Evolutionary conservation across 257 asterid genomes (phyloP).

Genomic region (Nicotiana sylvestris): DNA sequence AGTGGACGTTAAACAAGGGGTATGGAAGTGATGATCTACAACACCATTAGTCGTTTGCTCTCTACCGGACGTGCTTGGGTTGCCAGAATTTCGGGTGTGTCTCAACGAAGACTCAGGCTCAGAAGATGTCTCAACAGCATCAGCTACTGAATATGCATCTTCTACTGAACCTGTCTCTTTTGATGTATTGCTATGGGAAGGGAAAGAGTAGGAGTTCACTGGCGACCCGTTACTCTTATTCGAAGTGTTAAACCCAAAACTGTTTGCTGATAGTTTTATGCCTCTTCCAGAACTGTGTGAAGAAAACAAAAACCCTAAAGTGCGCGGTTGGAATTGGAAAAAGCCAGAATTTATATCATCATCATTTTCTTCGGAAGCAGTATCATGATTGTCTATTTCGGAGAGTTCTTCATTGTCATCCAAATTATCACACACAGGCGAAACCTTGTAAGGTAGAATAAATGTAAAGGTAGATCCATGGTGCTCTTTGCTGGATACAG

Average conservation of each 20-base stretch:
- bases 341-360: slow-evolving; percentile 59
- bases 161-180: slow-evolving; percentile 43
- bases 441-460: slow-evolving; percentile 68
- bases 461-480: slow-evolving; percentile 81
- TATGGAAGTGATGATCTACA: slow-evolving; percentile 10
- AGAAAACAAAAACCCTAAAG: slow-evolving; percentile 55
- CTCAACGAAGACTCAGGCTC: slow-evolving; percentile 23
- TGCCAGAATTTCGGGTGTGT: slow-evolving; percentile 17
- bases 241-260: slow-evolving; percentile 27
- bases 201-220: slow-evolving; percentile 33
- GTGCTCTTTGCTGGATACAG: slow-evolving; percentile 66
- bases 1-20: slow-evolving; percentile 17
- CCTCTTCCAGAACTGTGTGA: slow-evolving; percentile 47
- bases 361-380: slow-evolving; percentile 37
- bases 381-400: slow-evolving; percentile 46
- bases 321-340: slow-evolving; percentile 73
- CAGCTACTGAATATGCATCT: slow-evolving; percentile 37
- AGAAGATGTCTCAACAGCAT: slow-evolving; percentile 33
- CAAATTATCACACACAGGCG: slow-evolving; percentile 45
- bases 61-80: slow-evolving; percentile 15
- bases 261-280: slow-evolving; percentile 37
- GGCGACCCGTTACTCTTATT: slow-evolving; percentile 24
- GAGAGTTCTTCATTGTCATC: slow-evolving; percentile 72
- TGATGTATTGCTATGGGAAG: slow-evolving; percentile 28
- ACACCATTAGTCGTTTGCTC: slow-evolving; percentile 15